Evolutionary conservation across 495 filamentous ascomycete genomes (phyloP), one percentile per base, ranked within the genome.

Genomic region (Aspergillus sparsus): DNA sequence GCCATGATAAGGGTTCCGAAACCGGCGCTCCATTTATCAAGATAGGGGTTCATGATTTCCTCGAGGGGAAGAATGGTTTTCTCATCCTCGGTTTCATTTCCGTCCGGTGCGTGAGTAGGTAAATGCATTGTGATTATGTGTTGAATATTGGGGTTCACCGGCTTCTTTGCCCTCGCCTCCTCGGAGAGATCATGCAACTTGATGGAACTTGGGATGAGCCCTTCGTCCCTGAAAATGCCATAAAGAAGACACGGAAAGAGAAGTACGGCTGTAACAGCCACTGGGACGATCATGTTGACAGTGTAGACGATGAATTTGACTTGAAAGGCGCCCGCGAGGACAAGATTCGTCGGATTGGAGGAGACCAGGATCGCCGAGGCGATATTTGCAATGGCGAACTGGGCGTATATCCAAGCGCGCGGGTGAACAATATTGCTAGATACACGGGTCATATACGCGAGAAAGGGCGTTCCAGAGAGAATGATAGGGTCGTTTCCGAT

Each of bases 401-500:
- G 58, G 4, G 58, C 45, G 15, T 60, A 54, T 15, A 60, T 60
- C 58, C 58, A 60, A 11, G 58, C 58, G 15, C 50, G 15, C 11
- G 58, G 58, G 13, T 60, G 50, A 11, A 41, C 27, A 6, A 60
- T 60, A 53, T 60, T 60, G 7, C 42, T 47, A 6, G 58, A 60
- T 0, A 60, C 58, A 2, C 58, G 58, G 4, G 58, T 60, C 58
- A 60, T 60, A 33, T 60, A 60, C 4, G 58, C 58, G 0, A 60
- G 50, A 12, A 60, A 60, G 15, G 58, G 50, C 0, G 58, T 60
- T 5, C 58, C 58, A 0, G 58, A 60, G n/a, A 60, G 58, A 12
- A 60, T 60, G 8, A 60, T 49, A 2, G 58, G 58, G 31, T 60
- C 58, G 12, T 60, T 60, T 15, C 58, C 58, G 21, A 60, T 49